These are phyloP conservation scores for Beauveria pseudobassiana DNA, from an alignment of 2,329 filamentous ascomycete genomes.

Conservation along the genomic window DNA sequence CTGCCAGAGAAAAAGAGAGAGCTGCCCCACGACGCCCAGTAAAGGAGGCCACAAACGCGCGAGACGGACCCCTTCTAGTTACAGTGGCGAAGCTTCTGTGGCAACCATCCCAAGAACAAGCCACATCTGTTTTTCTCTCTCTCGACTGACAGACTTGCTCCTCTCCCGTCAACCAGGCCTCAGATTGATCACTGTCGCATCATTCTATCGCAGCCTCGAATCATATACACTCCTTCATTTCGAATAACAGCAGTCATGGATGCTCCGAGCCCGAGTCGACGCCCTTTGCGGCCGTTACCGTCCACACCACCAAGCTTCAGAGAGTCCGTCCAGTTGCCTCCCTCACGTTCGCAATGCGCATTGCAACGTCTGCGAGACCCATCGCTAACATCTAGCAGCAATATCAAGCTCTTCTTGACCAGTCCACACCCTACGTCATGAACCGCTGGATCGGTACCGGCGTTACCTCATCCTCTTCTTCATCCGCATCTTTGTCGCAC, in stretches of 20 bases:
- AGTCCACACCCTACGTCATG: constrained; percentile 78
- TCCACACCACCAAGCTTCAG: constrained; percentile 70
- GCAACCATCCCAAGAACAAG: constrained; percentile 10
- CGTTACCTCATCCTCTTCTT: constrained; percentile 73
- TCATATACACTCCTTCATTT: not conserved
- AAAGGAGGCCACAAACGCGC: constrained; percentile 11
- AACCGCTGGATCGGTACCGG: constrained; percentile 91
- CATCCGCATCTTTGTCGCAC: constrained; percentile 78
- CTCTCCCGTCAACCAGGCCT: not conserved
- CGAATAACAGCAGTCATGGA: constrained; percentile 54
- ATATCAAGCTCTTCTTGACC: constrained; percentile 91
- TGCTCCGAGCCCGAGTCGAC: constrained; percentile 78
- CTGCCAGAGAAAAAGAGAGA: not conserved
- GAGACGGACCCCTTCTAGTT: constrained; percentile 3
- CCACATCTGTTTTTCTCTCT: not conserved
- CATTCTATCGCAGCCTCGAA: not conserved
- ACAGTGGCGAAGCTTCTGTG: constrained; percentile 1
- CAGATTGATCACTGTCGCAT: not conserved
- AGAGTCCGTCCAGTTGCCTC: constrained; percentile 46
- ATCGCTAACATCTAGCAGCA: constrained; percentile 46
- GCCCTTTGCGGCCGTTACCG: constrained; percentile 82
- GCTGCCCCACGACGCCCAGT: constrained; percentile 4
- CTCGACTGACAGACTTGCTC: not conserved
- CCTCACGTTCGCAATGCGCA: not conserved
- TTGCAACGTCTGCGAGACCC: not conserved